Base-by-base conservation (phyloP, 169 alveolate genomes). In the Plasmodium gallinaceum region DNA sequence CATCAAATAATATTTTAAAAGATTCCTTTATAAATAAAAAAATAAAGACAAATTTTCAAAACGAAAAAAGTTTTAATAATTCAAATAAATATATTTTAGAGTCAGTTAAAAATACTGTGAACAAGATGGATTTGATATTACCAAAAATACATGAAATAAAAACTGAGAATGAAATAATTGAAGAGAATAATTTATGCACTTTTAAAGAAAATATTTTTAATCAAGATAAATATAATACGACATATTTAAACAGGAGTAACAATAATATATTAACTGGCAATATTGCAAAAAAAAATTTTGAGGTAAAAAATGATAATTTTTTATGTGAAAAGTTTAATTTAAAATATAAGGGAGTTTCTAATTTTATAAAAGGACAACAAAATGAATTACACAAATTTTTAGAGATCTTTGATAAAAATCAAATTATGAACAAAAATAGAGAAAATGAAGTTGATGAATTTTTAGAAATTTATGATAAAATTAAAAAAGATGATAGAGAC, bases 401-500 rank as follows among this genome's bases (percentile, higher is more conserved):
- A 9, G 83, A 80, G 60, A 54, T 66, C 39, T 80, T 60, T 80
- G 80, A 80, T 80, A 57, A 80, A 46, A 61, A 46, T 24, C 43
- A 39, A 80, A 32, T 52, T 80, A 70, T 8, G 6, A 54, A 70
- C 51, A 48, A 52, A 66, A 66, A 10, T 8, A 66, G 37, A 66
- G 78, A 20, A 24, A 24, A 24, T 26, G 57, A 46, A 80, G 37
- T 80, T 24, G 68, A 68, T 69, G 85, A 66, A 42, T 57, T 80
- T 45, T 32, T 39, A 32, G 90, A 80, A 65, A 80, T 26, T 66
- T 65, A 80, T 12, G 70, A 80, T 65, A 32, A 37, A n/a, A n/a
- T 26, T 24, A 61, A 14, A 52, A 52, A 22, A 18, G 26, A 52
- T 20, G 16, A 26, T 51, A 45, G 20, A 20, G 70, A 72, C 14